Base-by-base conservation (phyloP, 2,329 filamentous ascomycete genomes). In the Fonsecaea multimorphosa region DNA sequence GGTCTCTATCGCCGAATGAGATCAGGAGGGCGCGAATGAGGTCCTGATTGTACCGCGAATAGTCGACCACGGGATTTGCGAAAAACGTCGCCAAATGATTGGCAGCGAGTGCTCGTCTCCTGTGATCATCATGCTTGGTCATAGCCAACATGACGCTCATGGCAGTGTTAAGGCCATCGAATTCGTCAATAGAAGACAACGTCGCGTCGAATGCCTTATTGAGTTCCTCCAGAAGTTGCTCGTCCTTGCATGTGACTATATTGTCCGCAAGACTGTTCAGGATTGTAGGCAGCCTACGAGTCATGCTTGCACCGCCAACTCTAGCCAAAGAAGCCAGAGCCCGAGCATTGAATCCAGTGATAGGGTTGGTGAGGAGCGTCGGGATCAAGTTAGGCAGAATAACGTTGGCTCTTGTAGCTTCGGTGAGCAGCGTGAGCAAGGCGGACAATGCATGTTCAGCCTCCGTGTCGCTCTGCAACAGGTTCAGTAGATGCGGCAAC, bases 361-460 rank as follows among this genome's bases (percentile, higher is more conserved):
- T 97, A 1, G 95, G 95, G 61, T 92, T 89, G 8, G 91, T 90
- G 65, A 96, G 91, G 34, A 99, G 85, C 1, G 93, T 98, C 0
- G 96, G 95, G 66, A 99, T 92, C 63, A 99, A 89, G 78, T 96
- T 97, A 22, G 95, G 96, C 64, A 99, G 82, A 73, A 99, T 99
- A 72, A 97, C 93, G 77, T 97, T 99, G 24, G 94, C 96, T 69
- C 95, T 87, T 7, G 92, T 95, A 16, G 92, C 89, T 78, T 99
- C 95, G 0, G 94, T 98, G 69, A 99, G 89, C 24, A 99, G 85
- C 0, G 95, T 99, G 68, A 99, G 86, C 51, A 99, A 88, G 49
- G 95, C 96, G 58, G 93, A 91, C 22, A 99, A 84, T 9, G 95
- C 95, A 77, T 97, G 96, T 72, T 97, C 91, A 36, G 95, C 95